These are phyloP conservation scores for Metschnikowia cerradonensis DNA, from an alignment of 805 yeast genomes.

Conservation along the genomic window DNA sequence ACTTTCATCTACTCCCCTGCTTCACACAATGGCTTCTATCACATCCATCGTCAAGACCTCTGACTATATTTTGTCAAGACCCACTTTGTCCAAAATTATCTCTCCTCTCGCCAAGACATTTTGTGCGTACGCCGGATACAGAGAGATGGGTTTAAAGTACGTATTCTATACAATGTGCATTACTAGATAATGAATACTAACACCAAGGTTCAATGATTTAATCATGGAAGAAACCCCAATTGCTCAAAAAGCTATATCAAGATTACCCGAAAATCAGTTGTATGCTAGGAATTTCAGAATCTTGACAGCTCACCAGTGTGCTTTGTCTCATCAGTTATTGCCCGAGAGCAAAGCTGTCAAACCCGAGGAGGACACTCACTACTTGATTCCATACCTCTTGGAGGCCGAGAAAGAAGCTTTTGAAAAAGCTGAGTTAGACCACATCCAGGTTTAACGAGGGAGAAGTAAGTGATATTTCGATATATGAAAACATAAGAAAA, in stretches of 20 bases:
- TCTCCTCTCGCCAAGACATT: slow-evolving; percentile 78
- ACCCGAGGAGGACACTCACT: slow-evolving; percentile 76
- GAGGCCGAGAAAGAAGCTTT: slow-evolving; percentile 91
- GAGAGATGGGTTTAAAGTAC: slow-evolving; percentile 81
- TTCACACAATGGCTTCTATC: slow-evolving; percentile 47
- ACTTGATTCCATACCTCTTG: slow-evolving; percentile 81
- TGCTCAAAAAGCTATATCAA: slow-evolving; percentile 79
- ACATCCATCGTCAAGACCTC: slow-evolving; percentile 71
- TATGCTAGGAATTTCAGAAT: slow-evolving; percentile 93
- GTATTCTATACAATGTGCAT: slow-evolving; percentile 11
- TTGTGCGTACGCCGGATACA: slow-evolving; percentile 79
- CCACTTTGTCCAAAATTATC: slow-evolving; percentile 68
- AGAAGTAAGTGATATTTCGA: background rate
- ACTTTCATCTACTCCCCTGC: background rate
- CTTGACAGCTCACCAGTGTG: slow-evolving; percentile 85
- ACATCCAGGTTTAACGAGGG: slow-evolving; percentile 41
- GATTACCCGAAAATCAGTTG: slow-evolving; percentile 79
- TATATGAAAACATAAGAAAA: background rate
- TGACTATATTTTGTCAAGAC: slow-evolving; percentile 76
- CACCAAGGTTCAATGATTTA: slow-evolving; percentile 71
- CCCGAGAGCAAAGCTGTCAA: slow-evolving; percentile 75
- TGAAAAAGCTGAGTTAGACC: slow-evolving; percentile 87
- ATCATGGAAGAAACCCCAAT: slow-evolving; percentile 82
- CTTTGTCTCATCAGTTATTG: slow-evolving; percentile 78
- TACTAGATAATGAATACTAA: slow-evolving; percentile 15